Evolutionary conservation across 306 rosid genomes (phyloP).

Genomic region (Notholithocarpus densiflorus): DNA sequence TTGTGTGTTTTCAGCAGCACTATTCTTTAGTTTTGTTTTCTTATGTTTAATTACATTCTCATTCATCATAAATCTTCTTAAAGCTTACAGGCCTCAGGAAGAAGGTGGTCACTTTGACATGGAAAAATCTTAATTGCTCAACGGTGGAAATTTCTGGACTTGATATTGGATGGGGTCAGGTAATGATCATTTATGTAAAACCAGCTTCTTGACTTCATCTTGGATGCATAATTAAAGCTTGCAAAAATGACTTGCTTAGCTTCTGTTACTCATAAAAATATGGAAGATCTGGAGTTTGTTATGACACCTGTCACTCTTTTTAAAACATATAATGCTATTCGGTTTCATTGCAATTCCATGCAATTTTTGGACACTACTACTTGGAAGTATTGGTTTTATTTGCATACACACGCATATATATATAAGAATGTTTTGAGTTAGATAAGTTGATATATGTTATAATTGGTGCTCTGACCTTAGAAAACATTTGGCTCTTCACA

Average conservation of each 20-base stretch:
- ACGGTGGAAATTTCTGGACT: slow-evolving; percentile 86
- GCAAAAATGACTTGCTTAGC: slow-evolving; percentile 3
- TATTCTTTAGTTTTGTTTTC: not conserved
- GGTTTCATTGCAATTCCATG: not conserved
- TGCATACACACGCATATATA: not conserved
- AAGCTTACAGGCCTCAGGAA: slow-evolving; percentile 74
- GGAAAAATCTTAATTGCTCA: slow-evolving; percentile 60
- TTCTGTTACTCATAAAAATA: not conserved
- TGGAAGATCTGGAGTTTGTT: not conserved
- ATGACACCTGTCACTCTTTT: not conserved
- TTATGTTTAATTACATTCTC: slow-evolving; percentile 16
- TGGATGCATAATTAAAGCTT: slow-evolving; percentile 22
- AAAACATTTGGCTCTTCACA: not conserved
- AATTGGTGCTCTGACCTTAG: not conserved
- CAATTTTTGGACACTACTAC: not conserved
- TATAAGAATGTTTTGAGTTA: not conserved
- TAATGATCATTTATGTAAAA: slow-evolving; percentile 20
- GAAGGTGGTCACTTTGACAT: slow-evolving; percentile 60
- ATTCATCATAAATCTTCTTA: slow-evolving; percentile 27
- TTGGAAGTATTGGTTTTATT: not conserved
- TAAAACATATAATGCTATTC: not conserved
- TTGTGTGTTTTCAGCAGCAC: not conserved
- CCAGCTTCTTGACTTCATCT: slow-evolving; percentile 8
- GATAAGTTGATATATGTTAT: not conserved
- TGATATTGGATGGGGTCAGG: slow-evolving; percentile 99